phyloP scores from a whole-genome alignment of 306 rosid species.

The Biancaea sappan region DNA sequence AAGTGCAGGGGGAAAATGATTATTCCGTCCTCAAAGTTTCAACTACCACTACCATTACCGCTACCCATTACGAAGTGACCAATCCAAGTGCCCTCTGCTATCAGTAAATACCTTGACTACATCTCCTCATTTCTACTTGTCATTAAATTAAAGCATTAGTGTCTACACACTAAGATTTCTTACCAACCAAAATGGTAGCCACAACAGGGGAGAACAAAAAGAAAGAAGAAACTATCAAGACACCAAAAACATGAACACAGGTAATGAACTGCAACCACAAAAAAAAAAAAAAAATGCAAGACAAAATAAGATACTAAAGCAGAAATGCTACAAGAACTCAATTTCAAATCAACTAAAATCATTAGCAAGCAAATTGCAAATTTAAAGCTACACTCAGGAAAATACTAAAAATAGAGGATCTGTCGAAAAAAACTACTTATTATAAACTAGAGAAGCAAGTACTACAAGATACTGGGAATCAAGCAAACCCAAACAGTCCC shows the following conservation, averaged over 20 bases:
- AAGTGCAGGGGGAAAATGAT: slow-evolving; percentile 99
- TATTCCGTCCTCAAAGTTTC: slow-evolving; percentile 93
- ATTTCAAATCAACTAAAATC: slow-evolving; percentile 58
- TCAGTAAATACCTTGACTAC: slow-evolving; percentile 60
- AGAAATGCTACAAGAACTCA: slow-evolving; percentile 60
- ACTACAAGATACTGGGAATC: slow-evolving; percentile 87
- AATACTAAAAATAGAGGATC: slow-evolving; percentile 69
- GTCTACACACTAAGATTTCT: slow-evolving; percentile 43
- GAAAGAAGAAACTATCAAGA: background rate
- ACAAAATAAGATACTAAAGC: slow-evolving; percentile 53
- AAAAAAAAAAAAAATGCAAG: slow-evolving; percentile 57
- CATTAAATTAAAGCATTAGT: slow-evolving; percentile 46
- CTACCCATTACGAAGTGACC: slow-evolving; percentile 79
- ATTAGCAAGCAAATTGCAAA: slow-evolving; percentile 67
- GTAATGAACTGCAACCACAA: slow-evolving; percentile 54
- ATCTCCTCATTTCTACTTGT: slow-evolving; percentile 60
- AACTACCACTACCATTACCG: slow-evolving; percentile 84
- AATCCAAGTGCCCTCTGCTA: slow-evolving; percentile 81
- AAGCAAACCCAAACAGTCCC: slow-evolving; percentile 99
- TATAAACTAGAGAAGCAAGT: slow-evolving; percentile 74
- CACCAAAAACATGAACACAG: slow-evolving; percentile 35
- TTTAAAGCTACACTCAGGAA: slow-evolving; percentile 70
- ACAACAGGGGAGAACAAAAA: background rate
- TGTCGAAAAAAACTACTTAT: slow-evolving; percentile 78
- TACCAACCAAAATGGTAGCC: slow-evolving; percentile 30